Percentiles rank a stretch among this genome's conserved stretches.
phyloP scores from a whole-genome alignment of 2,329 filamentous ascomycete species.

The Atkinsonella hypoxylon region DNA sequence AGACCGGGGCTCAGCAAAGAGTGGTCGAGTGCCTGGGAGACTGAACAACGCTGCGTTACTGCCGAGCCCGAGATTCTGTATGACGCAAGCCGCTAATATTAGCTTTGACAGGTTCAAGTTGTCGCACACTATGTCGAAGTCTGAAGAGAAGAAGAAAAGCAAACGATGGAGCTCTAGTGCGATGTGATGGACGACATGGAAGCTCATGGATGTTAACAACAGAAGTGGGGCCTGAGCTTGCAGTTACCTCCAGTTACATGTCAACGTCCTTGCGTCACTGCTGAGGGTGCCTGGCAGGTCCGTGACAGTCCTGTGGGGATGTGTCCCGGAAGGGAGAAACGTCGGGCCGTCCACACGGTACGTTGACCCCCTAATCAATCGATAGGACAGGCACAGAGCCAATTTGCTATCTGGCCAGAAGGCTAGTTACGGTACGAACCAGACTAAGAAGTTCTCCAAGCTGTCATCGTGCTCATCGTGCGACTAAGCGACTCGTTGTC shows the following conservation, averaged over 20 bases:
- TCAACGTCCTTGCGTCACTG: constrained; percentile 5
- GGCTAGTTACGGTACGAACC: background rate
- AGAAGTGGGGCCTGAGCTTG: constrained; percentile 3
- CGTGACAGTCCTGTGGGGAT: background rate
- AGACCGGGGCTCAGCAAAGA: no score
- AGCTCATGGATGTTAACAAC: constrained; percentile 8
- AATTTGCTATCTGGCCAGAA: constrained; percentile 11
- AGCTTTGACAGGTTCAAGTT: no score
- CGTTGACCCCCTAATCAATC: background rate
- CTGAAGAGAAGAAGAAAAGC: background rate
- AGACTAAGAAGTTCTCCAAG: background rate
- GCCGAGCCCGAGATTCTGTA: background rate
- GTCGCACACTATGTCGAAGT: background rate
- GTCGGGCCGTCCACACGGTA: constrained; percentile 6
- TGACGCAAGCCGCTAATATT: background rate
- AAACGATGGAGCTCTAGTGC: background rate
- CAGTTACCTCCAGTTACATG: background rate
- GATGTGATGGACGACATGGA: constrained; percentile 3
- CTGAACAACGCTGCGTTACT: background rate
- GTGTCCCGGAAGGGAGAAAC: constrained; percentile 5
- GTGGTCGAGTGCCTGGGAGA: background rate
- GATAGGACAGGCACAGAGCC: background rate
- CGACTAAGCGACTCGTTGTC: background rate
- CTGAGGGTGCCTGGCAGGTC: constrained; percentile 5
- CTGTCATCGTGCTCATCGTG: constrained; percentile 2